Evolutionary conservation across 2,329 filamentous ascomycete genomes (phyloP), one percentile per base, ranked within the genome.

Genomic region (Fusarium aywerte): DNA sequence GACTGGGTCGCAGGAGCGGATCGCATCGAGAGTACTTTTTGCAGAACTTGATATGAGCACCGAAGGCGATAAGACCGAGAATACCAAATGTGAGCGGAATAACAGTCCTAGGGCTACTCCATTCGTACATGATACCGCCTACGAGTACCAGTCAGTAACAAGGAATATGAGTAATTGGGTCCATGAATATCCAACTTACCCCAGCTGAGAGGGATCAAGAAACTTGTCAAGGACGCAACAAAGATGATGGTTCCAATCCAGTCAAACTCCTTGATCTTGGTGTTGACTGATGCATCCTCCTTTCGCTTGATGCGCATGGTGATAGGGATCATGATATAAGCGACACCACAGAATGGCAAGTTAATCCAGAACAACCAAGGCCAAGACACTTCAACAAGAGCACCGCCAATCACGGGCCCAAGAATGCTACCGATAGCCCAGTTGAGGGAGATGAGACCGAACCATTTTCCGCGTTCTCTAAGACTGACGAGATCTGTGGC

Each of bases 341-440:
- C 67, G 7, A 72, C 29, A 9, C 32, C 69, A n/a, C 69, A 71
- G 69, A 89, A 83, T 3, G 87, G 86, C 3, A 89, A 76, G 66
- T 90, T 90, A 68, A 89, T 81, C 82, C 82, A 91, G 72, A 90
- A 89, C 47, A 90, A 84, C 87, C 87, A 90, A 10, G 84, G 76
- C 88, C 87, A 88, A 1, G 76, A 77, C 40, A 82, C 77, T 56
- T 86, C 79, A 4, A 84, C 80, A 59, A 88, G 85, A 3, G 80
- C 84, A 18, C 85, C 86, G 7, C 87, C 83, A 33, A 84, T 77
- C 23, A 85, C 65, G 8, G 70, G 66, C 2, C 70, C 70, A 21
- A 73, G 52, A 31, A 71, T 70, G 84, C 86, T 86, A 1, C 86
- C 87, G 11, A 89, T 64, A 2, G 83, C 80, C 86, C 84, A 88